A percentile compares a stretch with the other conserved stretches of the same genome.
phyloP scores from a whole-genome alignment of 257 asterid genomes.

The Catharanthus roseus region DNA sequence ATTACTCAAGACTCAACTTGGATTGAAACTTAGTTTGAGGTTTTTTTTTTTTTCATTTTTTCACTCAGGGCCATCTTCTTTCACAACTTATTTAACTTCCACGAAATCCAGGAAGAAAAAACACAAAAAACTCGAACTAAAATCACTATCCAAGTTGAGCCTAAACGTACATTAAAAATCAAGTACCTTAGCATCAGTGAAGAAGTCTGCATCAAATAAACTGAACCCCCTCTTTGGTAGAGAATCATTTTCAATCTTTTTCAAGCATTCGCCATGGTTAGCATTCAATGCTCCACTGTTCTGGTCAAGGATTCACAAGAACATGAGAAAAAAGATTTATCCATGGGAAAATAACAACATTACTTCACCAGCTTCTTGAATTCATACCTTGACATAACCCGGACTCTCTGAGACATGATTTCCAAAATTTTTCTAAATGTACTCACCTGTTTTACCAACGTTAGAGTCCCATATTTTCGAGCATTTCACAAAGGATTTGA shows the following conservation, averaged over 20 bases:
- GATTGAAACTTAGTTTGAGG: too few relatives aligned
- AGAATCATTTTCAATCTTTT: constrained; percentile 29
- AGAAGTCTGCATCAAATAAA: constrained; percentile 68
- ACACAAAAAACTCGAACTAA: too few relatives aligned
- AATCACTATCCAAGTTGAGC: too few relatives aligned
- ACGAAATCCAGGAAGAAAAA: too few relatives aligned
- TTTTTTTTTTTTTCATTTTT: too few relatives aligned
- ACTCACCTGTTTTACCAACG: constrained; percentile 39
- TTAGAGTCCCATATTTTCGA: constrained; percentile 14
- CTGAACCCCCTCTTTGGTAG: constrained; percentile 34
- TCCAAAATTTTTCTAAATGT: constrained; percentile 34
- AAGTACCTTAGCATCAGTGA: constrained; percentile 58
- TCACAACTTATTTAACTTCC: too few relatives aligned
- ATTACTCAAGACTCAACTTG: too few relatives aligned
- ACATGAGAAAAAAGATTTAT: background rate
- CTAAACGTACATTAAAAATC: too few relatives aligned
- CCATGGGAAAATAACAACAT: background rate
- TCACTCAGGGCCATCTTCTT: too few relatives aligned
- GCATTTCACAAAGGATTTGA: background rate
- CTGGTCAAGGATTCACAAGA: constrained; percentile 40
- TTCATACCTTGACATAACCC: constrained; percentile 47
- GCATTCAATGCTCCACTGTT: constrained; percentile 41
- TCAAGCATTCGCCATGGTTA: constrained; percentile 32
- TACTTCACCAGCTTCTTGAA: constrained; percentile 12
- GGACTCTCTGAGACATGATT: constrained; percentile 35